Evolutionary conservation across 768 basidiomycete species (phyloP), one percentile per base, ranked within the genome.

Genomic region (Collybia sp.): DNA sequence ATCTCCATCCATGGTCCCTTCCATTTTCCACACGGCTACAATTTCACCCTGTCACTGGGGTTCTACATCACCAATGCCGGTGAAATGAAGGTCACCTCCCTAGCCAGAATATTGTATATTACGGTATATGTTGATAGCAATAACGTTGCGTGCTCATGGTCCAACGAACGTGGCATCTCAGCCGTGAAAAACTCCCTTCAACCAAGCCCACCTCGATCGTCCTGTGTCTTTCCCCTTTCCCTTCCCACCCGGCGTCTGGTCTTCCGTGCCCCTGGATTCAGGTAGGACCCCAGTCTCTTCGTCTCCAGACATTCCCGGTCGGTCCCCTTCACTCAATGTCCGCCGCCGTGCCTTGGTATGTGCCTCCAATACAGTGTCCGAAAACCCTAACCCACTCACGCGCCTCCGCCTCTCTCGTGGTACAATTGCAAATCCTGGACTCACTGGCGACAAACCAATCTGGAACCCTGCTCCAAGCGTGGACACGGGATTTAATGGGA

Each of bases 371-470:
- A 43, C 63, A 18, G 48, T 53, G 44, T 67, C 69, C n/a, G 57
- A 61, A 35, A 66, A 60, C 1, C 59, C 66, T 15, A 67, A 42
- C 30, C 67, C 70, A 52, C 70, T 77, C 10, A 61, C 46, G 47
- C 71, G 63, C 51, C 79, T 62, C 51, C 76, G 64, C 53, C 80
- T 63, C 52, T 77, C 73, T 40, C 66, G 61, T 16, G 83, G 83
- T 43, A 80, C 69, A 39, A 86, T 73, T n/a, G 75, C 70, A 53
- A 88, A 89, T n/a, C 87, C 87, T 30, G 87, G 87, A 54, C 83
- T 85, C 45, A 83, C 66, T 12, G 87, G 83, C 18, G 84, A 85
- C 34, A 89, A 57, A 4, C 87, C 87, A 52, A 89, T 88, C 53
- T 83, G 81, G 65, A 89, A 81, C 6, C 85, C 87, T 3, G 68